Conservation (phyloP, 2,329 filamentous ascomycete species). For the Colletotrichum navitas region DNA sequence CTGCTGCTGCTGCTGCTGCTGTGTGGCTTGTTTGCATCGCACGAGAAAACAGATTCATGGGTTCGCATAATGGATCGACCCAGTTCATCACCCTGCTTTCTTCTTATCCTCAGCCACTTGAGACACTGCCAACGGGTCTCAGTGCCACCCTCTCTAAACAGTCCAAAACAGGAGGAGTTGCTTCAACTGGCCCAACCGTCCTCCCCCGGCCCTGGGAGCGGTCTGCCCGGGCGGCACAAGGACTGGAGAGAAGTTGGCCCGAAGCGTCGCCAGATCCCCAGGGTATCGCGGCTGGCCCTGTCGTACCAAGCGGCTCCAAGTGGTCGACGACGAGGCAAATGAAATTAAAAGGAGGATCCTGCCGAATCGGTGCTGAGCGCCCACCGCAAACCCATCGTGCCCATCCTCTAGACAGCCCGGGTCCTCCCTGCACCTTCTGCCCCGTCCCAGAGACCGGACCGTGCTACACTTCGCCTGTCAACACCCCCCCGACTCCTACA, state of each 20-base stretch:
- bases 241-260: slow-evolving; percentile 13
- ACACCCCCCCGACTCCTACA: background rate
- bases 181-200: background rate
- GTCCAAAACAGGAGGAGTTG: slow-evolving; percentile 31
- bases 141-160: slow-evolving; percentile 36
- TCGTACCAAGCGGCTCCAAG: slow-evolving; percentile 21
- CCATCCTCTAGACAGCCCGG: slow-evolving; percentile 3
- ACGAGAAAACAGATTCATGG: background rate
- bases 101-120: slow-evolving; percentile 24
- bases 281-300: slow-evolving; percentile 32
- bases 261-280: slow-evolving; percentile 6
- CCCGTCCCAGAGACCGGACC: slow-evolving; percentile 7
- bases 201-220: slow-evolving; percentile 3
- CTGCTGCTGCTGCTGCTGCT: background rate
- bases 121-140: slow-evolving; percentile 24
- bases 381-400: slow-evolving; percentile 8
- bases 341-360: slow-evolving; percentile 43
- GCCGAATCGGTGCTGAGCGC: slow-evolving; percentile 35
- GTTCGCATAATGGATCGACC: slow-evolving; percentile 15
- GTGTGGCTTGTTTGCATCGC: background rate
- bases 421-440: background rate
- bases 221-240: slow-evolving; percentile 16
- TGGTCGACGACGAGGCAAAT: slow-evolving; percentile 33
- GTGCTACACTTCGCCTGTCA: slow-evolving; percentile 24
- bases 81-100: slow-evolving; percentile 16